Base-by-base conservation (phyloP, 768 basidiomycete genomes). In the Termitomyces sp. region DNA sequence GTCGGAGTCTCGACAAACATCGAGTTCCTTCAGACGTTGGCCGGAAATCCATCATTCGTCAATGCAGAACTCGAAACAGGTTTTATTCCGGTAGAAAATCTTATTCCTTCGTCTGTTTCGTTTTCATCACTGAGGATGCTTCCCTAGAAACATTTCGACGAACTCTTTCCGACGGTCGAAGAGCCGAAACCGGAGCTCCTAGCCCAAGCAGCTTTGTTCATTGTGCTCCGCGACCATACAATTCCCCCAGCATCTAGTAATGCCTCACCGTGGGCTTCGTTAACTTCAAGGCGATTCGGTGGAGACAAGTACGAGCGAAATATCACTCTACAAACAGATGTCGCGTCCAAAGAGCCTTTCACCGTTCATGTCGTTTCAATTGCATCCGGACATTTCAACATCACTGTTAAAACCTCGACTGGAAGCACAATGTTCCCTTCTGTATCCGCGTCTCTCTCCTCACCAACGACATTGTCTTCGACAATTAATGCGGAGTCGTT, bases 1-100 rank as follows among this genome's bases (percentile, higher is more conserved):
- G 92, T 94, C 0, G 94, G 94, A 18, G 87, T 95, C 13, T 84
- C 90, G 12, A 96, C 94, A 6, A 98, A 98, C 66, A 79, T 98
- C 30, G 91, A 94, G 66, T 98, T 97, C 69, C 73, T 98, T 60
- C 77, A 87, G 50, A 79, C 77, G 0, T 78, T 98, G 51, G 89
- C 93, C 0, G 87, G 85, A 1, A 88, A 96, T 66, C 63, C 78
- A 42, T 81, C 88, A 2, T 98, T 98, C 67, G 79, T 90, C 16
- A 73, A 79, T 32, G 90, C 79, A 24, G 86, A 94, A 58, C 82
- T 98, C 12, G 94, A 97, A 67, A 96, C 94, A 2, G 92, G 92
- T 3, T 98, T 98, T 68, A 95, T 98, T 64, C 80, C 83, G 30
- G 92, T 92, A 68, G 49, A 38, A 32, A 50, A 43, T 35, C 44